Evolutionary conservation across 441 rosid species (phyloP), one percentile per base, ranked within the genome.

Genomic region (Syzygium syzygioides): DNA sequence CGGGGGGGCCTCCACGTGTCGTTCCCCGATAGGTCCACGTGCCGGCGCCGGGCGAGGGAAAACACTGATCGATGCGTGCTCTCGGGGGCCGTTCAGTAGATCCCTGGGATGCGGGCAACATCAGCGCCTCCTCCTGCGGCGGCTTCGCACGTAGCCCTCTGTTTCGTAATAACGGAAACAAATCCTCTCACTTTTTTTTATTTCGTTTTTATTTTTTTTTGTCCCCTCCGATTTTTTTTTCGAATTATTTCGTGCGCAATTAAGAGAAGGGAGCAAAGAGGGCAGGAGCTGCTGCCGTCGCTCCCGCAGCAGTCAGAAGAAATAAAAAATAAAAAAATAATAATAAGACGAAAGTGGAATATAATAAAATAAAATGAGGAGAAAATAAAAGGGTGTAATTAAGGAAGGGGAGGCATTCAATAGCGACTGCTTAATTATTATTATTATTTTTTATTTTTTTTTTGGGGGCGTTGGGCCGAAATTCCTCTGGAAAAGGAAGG

Each of bases 331-430:
- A 1, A 3, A 14, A n/a, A 19, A 9, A 17, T 1, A 8, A 64
- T 2, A 4, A 17, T 7, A 0, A 15, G 8, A 6, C 2, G 4
- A 17, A 32, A 32, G 17, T 2, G 14, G 19, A n/a, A 64, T 15
- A 30, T 6, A 68, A 55, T 55, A 55, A 55, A 19, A 53, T 14
- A 53, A 14, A 50, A 45, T 7, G 0, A 50, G 12, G 14, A 50
- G 14, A 12, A n/a, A 62, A n/a, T 3, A 3, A 64, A 68, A 9
- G 25, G 48, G 41, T 10, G 79, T 68, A 68, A 71, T 76, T 76
- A 76, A 37, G 83, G 13, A 19, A 34, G 15, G 50, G 80, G 5
- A 37, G 50, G 28, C 17, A 41, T 41, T 71, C 41, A 76, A 41
- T 76, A 14, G 18, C 28, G 11, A 76, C 17, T 3, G 32, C 14